Evolutionary conservation across 345 rosid genomes (phyloP), one percentile per base, ranked within the genome.

Genomic region (Salix purpurea): DNA sequence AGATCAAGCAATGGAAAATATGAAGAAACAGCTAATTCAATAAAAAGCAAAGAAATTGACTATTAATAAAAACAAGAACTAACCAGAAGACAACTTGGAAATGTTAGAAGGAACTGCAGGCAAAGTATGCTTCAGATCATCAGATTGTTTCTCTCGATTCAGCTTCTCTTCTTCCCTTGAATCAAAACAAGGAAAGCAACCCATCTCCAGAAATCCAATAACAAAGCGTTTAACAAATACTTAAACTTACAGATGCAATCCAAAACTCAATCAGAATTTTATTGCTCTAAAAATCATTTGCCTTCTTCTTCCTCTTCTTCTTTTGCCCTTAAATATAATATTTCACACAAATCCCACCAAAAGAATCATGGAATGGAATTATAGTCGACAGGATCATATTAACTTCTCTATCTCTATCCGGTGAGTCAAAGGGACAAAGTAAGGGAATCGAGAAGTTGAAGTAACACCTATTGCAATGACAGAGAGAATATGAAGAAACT

Each of bases 171-270:
- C 98, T 76, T 93, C 92, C 88, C 84, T 90, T 28, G 98, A 93
- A 87, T 90, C 96, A 72, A 91, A 95, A 84, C 96, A 93, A 52
- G 99, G 81, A 86, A 93, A 95, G 82, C 99, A 95, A 77, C 97
- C 98, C 98, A 95, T 95, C 80, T 80, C 70, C 28, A 72, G 60
- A 21, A 80, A 81, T 73, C 37, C 81, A 74, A 80, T 66, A 39
- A 37, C 52, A 36, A 74, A 65, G 14, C 24, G 3, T 28, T 23
- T 19, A 26, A 16, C 56, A 81, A 78, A 61, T 67, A 77, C 48
- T 65, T 39, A 75, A 64, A 75, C 65, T 66, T 72, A 14, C 82
- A 79, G 68, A 72, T 70, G 32, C 40, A 52, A 32, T 34, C 30
- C 28, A 23, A 70, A 77, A 58, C 74, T 65, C 70, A 67, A 78